These are phyloP conservation scores for Nigrograna mackinnonii DNA, from an alignment of 2,329 filamentous ascomycete species.

Conservation along the genomic window DNA sequence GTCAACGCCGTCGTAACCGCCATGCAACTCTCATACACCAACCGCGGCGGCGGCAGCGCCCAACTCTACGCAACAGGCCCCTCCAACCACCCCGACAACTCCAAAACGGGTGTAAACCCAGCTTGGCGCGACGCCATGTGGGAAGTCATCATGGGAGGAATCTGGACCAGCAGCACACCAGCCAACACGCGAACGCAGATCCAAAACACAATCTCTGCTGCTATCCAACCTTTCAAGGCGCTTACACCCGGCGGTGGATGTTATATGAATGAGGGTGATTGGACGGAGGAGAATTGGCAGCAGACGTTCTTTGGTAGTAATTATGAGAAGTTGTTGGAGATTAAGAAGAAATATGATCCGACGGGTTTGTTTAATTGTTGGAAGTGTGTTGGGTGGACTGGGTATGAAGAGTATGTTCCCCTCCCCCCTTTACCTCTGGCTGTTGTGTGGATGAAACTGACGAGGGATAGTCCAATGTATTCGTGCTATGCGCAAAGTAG, in stretches of 20 bases:
- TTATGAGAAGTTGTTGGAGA: constrained; percentile 25
- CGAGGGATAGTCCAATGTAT: constrained; percentile 25
- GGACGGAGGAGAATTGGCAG: constrained; percentile 38
- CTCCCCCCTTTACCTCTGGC: background rate
- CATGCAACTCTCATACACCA: constrained; percentile 34
- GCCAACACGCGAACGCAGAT: constrained; percentile 20
- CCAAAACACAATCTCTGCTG: constrained; percentile 32
- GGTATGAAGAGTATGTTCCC: constrained; percentile 32
- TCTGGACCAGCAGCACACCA: constrained; percentile 28
- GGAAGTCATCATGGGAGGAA: constrained; percentile 36
- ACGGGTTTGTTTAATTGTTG: constrained; percentile 38
- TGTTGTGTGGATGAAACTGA: constrained; percentile 1
- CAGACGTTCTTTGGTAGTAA: constrained; percentile 38
- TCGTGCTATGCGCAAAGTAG: constrained; percentile 30
- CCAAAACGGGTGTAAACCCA: constrained; percentile 34
- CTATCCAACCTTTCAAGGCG: constrained; percentile 34
- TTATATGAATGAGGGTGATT: constrained; percentile 41
- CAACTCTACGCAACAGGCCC: constrained; percentile 42
- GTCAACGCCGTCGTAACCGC: constrained; percentile 33
- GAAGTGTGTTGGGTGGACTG: constrained; percentile 41
- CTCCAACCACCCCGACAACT: constrained; percentile 31
- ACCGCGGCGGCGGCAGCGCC: constrained; percentile 27
- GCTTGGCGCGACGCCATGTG: constrained; percentile 36
- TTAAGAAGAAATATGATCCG: constrained; percentile 36
- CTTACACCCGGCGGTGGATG: constrained; percentile 39